Evolutionary conservation across 345 rosid genomes (phyloP).

Genomic region (Kernera saxatilis): DNA sequence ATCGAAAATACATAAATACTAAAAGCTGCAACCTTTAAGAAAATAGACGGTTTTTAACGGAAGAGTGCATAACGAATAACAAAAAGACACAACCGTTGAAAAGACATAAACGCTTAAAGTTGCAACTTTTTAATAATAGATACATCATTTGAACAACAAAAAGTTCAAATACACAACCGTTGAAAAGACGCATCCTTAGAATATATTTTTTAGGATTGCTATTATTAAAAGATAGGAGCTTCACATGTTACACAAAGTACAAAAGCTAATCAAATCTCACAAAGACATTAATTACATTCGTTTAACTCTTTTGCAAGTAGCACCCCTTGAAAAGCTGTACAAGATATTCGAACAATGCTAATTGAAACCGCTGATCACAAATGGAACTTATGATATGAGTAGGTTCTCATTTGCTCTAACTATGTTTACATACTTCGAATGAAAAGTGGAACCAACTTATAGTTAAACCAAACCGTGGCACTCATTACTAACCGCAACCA

Average conservation of each 20-base stretch:
- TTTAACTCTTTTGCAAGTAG: constrained; percentile 47
- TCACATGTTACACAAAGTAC: neutral
- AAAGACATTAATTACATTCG: neutral
- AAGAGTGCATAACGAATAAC: too few relatives aligned
- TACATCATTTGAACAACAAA: too few relatives aligned
- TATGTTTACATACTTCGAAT: neutral
- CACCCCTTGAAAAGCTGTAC: constrained; percentile 93
- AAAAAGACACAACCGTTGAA: too few relatives aligned
- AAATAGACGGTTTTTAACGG: too few relatives aligned
- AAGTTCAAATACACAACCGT: too few relatives aligned
- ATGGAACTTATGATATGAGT: constrained; percentile 2
- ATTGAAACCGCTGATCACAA: neutral
- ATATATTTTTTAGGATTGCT: too few relatives aligned
- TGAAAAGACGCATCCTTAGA: too few relatives aligned
- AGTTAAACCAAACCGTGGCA: neutral
- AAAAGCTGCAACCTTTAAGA: too few relatives aligned
- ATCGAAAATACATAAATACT: too few relatives aligned
- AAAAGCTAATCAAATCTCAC: neutral
- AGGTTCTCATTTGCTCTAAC: constrained; percentile 3
- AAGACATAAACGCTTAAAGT: too few relatives aligned
- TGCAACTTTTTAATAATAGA: too few relatives aligned
- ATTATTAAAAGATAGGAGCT: too few relatives aligned
- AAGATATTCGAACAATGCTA: constrained; percentile 94
- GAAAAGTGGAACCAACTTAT: constrained; percentile 5
- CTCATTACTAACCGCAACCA: neutral